Conservation (phyloP, 2,329 filamentous ascomycete genomes). For the Hymenoscyphus repandus region DNA sequence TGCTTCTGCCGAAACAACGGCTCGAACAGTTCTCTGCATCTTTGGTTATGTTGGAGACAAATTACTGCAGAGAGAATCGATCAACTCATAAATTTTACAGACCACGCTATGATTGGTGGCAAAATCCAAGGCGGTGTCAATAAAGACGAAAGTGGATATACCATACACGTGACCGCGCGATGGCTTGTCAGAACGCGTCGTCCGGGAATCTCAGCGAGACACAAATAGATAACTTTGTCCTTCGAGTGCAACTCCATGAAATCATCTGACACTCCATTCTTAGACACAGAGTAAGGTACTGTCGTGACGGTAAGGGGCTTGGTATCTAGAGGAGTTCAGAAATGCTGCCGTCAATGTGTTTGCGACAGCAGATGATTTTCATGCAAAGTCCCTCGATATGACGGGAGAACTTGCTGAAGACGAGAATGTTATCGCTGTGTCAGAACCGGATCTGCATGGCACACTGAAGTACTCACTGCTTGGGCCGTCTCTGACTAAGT, state of each 20-base stretch:
- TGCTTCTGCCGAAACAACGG: constrained; percentile 24
- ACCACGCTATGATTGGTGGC: neutral
- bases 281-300: too few species aligned
- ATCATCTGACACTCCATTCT: too few species aligned
- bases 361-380: neutral
- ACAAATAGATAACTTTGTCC: too few species aligned
- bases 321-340: neutral
- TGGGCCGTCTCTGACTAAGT: constrained; percentile 87
- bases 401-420: constrained; percentile 15
- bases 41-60: constrained; percentile 21
- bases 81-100: constrained; percentile 14
- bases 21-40: constrained; percentile 27
- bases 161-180: too few species aligned
- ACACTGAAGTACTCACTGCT: constrained; percentile 86
- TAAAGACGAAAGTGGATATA: too few species aligned
- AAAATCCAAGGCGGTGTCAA: too few species aligned
- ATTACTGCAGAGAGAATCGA: constrained; percentile 12
- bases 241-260: too few species aligned
- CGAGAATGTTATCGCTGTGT: constrained; percentile 1
- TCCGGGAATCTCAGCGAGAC: too few species aligned
- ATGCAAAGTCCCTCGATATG: constrained; percentile 17
- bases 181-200: too few species aligned
- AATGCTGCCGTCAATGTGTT: neutral
- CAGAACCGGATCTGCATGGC: constrained; percentile 36
- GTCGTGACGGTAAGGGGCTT: too few species aligned